Evolutionary conservation across 2,329 filamentous ascomycete genomes (phyloP).

Genomic region (Tolypocladium ophioglossoides): DNA sequence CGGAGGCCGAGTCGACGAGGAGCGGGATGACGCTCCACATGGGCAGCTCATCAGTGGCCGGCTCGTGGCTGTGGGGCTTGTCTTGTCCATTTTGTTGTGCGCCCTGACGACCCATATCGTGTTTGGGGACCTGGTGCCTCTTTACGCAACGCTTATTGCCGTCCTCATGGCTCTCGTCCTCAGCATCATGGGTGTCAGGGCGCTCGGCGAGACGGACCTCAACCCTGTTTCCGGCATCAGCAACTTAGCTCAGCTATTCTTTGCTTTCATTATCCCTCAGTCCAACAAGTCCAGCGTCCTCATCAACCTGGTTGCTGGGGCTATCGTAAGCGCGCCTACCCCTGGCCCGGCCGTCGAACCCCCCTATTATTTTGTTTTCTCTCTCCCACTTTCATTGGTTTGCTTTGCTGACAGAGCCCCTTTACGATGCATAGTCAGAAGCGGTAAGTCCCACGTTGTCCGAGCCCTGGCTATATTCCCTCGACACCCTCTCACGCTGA

Average conservation of each 20-base stretch:
- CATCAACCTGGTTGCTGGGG: slow-evolving; percentile 90
- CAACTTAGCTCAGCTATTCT: slow-evolving; percentile 92
- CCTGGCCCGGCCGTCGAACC: background rate
- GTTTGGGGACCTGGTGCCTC: slow-evolving; percentile 73
- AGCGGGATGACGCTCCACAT: slow-evolving; percentile 68
- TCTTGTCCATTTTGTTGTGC: slow-evolving; percentile 69
- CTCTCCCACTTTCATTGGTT: no score
- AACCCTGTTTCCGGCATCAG: slow-evolving; percentile 95
- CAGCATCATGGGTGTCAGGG: slow-evolving; percentile 64
- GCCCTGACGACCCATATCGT: slow-evolving; percentile 70
- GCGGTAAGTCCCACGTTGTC: slow-evolving; percentile 18
- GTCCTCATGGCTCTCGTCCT: slow-evolving; percentile 74
- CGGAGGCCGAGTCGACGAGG: slow-evolving; percentile 15
- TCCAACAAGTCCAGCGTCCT: slow-evolving; percentile 77
- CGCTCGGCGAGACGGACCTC: slow-evolving; percentile 74
- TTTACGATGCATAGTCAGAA: slow-evolving; percentile 21
- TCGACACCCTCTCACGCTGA: background rate
- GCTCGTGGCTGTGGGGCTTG: slow-evolving; percentile 63
- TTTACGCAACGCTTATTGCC: slow-evolving; percentile 64
- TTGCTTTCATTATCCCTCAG: slow-evolving; percentile 78
- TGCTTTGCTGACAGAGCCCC: background rate
- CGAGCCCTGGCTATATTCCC: no score
- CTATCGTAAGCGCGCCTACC: slow-evolving; percentile 39
- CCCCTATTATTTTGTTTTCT: background rate
- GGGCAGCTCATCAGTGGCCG: slow-evolving; percentile 69